These are phyloP conservation scores for Fagus crenata DNA, from an alignment of 306 rosid species.

Conservation along the genomic window DNA sequence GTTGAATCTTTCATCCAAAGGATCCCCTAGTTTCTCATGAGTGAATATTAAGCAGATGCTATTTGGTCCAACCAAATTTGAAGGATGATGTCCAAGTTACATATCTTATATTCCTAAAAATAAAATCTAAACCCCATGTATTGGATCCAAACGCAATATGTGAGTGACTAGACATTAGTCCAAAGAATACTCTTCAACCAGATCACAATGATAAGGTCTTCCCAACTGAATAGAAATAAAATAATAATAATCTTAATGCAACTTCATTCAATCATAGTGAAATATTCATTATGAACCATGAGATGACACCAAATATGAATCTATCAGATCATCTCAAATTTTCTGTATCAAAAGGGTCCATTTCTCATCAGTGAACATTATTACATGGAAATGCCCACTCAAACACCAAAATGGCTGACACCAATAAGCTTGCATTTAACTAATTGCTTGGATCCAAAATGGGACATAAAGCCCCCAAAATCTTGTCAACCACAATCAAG, in stretches of 20 bases:
- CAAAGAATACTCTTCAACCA: too few species aligned
- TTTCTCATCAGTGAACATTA: background rate
- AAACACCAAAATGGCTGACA: background rate
- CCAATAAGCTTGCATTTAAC: background rate
- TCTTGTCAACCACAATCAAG: conserved; percentile 2
- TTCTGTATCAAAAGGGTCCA: background rate
- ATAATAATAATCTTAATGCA: too few species aligned
- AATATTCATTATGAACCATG: too few species aligned
- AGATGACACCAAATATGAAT: background rate
- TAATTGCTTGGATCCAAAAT: background rate
- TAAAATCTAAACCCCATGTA: background rate
- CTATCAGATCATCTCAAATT: background rate
- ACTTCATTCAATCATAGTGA: too few species aligned
- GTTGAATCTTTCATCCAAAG: too few species aligned
- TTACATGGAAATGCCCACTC: background rate
- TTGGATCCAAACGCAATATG: background rate
- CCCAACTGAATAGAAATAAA: too few species aligned
- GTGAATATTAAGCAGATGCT: too few species aligned
- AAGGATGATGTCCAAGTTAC: background rate
- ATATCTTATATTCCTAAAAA: too few species aligned
- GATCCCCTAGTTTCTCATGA: too few species aligned
- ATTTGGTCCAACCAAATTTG: too few species aligned
- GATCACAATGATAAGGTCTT: too few species aligned
- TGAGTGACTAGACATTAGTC: background rate
- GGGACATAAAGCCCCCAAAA: background rate